Base-by-base conservation (phyloP, 192 early-diverging fungal species). In the Backusella westeae region DNA sequence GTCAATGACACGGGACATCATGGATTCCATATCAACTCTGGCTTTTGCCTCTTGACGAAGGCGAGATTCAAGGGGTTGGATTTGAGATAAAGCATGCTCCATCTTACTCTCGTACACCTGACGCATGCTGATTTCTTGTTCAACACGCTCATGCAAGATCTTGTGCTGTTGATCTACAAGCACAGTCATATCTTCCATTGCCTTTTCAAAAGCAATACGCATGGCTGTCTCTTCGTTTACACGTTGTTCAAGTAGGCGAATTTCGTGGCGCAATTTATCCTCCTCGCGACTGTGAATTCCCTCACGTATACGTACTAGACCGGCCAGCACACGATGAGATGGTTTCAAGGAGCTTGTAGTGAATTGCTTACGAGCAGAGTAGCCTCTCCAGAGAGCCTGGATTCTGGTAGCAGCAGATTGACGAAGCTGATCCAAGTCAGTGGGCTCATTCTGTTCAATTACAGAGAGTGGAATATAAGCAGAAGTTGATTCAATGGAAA, bases 181-280 rank as follows among this genome's bases (percentile, higher is more conserved):
- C 3, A 79, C 63, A 19, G 78, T 79, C 78, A 79, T 79, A 21
- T 79, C 73, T 34, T 79, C 78, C 78, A 79, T 79, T 4, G 78
- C 78, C 42, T 72, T 79, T 34, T 79, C 78, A 70, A 79, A 79
- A 8, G 72, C 73, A 34, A 70, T 66, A 35, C 78, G 78, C 72
- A 79, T 79, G 8, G 73, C 67, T 4, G 67, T 73, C 63, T 79
- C 78, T 23, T 75, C 78, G 3, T 44, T 39, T n/a, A 79, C 36
- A 63, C 69, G 72, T 19, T 69, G 66, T 34, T 79, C 78, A 35
- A 75, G 34, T 8, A 53, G 26, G 12, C 39, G 35, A 19, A 74
- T 34, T 7, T 73, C 44, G 8, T 69, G 36, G 21, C 74, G 65
- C n/a, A 67, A 59, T 44, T 42, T 34, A 3, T 39, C 36, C 0